Base-by-base conservation (phyloP, 1,284 basidiomycete genomes). In the Moesziomyces parantarcticus region DNA sequence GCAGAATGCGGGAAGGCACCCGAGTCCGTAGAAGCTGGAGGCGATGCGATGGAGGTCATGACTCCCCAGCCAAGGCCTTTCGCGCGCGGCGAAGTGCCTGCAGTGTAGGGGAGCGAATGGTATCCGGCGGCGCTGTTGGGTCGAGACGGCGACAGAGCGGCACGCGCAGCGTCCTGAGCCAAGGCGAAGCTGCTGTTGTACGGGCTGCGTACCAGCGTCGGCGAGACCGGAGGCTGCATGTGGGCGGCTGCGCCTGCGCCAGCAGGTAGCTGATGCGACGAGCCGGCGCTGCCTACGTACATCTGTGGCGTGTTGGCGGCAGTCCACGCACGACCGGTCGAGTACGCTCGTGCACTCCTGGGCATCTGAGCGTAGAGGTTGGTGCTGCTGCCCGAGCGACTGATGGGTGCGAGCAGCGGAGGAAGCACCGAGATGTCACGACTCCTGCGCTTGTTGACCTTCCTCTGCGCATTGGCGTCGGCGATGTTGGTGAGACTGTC, bases 11-110 rank as follows among this genome's bases (percentile, higher is more conserved):
- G 43, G 32, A 55, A 46, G 2, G 48, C 43, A 7, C 29, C 32
- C n/a, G 56, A 25, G 13, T 54, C 23, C 4, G 55, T 42, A 1
- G 63, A 52, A 13, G 50, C 23, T 20, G 58, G 58, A 13, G 62
- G 59, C 42, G 60, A 56, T 40, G 58, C 64, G 40, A 79, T 75
- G n/a, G 72, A 54, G 3, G 77, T 80, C 75, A 78, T 68, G 14
- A 66, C 72, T 11, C 78, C 75, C 77, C 77, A 79, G 7, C 77
- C 77, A 9, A 78, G 60, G 13, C 78, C 78, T 10, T 74, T 71
- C 34, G 72, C 63, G 6, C 78, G 56, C 14, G 78, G 78, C n/a
- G 68, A 73, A 0, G 75, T 80, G 22, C 78, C 77, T 4, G 71
- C 57, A 21, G 57, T 73, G 46, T 58, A 54, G 7, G 54, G 56